Conservation (phyloP, 805 yeast genomes). For the Wickerhamomyces mucosus region DNA sequence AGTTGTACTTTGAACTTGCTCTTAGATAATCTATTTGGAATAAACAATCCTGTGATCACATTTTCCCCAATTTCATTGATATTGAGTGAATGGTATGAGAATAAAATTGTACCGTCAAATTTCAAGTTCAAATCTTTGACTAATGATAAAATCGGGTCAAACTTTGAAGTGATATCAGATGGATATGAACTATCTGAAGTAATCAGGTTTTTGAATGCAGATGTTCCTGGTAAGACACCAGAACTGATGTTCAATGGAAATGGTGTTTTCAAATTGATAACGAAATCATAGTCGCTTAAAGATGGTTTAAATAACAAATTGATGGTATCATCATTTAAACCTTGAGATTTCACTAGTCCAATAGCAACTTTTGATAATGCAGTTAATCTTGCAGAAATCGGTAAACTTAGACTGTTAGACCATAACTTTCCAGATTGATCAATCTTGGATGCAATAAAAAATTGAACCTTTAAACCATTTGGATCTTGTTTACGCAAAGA, state of each 20-base stretch:
- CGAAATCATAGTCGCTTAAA: conserved; percentile 74
- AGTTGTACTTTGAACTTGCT: conserved; percentile 72
- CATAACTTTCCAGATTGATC: conserved; percentile 85
- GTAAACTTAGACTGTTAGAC: conserved; percentile 56
- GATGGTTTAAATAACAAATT: conserved; percentile 71
- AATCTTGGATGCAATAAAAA: conserved; percentile 72
- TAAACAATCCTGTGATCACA: conserved; percentile 73
- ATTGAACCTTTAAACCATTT: conserved; percentile 64
- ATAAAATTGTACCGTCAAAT: conserved; percentile 58
- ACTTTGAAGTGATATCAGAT: conserved; percentile 31
- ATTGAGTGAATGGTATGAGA: conserved; percentile 50
- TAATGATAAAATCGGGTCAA: conserved; percentile 55
- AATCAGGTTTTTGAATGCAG: conserved; percentile 51
- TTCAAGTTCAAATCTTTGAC: conserved; percentile 51
- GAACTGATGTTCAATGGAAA: conserved; percentile 32
- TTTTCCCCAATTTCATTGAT: conserved; percentile 48
- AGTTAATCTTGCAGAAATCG: conserved; percentile 82
- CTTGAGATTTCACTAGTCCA: conserved; percentile 39
- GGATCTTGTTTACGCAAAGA: conserved; percentile 73
- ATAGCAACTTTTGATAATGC: conserved; percentile 75
- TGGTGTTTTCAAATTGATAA: conserved; percentile 45
- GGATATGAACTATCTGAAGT: conserved; percentile 23
- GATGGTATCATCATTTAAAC: conserved; percentile 32
- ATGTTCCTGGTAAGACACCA: conserved; percentile 41
- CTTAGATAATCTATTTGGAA: conserved; percentile 50